A percentile compares a stretch with the other conserved stretches of the same genome.
Evolutionary conservation across 148 eudicot species (phyloP).

Genomic region (Dysphania ambrosioides): DNA sequence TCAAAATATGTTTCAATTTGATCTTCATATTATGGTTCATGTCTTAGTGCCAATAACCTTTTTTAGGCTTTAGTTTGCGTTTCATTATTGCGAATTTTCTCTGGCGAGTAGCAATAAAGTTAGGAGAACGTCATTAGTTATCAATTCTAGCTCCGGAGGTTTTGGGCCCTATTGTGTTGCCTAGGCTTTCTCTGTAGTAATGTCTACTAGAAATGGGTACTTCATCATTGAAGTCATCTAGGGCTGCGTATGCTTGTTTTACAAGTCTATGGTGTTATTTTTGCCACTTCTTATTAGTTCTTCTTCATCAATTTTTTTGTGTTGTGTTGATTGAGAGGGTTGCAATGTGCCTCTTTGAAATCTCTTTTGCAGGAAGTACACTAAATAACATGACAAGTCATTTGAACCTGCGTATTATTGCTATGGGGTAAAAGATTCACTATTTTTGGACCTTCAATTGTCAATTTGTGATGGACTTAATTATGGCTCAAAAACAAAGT

Average conservation of each 20-base stretch:
- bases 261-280: too few species aligned
- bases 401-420: background rate
- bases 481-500: background rate
- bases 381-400: too few species aligned
- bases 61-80: background rate
- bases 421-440: background rate
- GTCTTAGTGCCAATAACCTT: background rate
- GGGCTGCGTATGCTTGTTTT: background rate
- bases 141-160: background rate
- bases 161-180: background rate
- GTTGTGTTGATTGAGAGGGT: background rate
- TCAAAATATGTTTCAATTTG: background rate
- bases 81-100: background rate
- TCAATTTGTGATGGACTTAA: background rate
- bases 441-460: background rate
- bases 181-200: background rate
- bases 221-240: background rate
- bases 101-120: background rate
- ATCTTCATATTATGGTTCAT: background rate
- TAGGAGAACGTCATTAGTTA: background rate
- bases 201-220: background rate
- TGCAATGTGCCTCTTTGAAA: background rate
- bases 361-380: too few species aligned
- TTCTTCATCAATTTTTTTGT: background rate
- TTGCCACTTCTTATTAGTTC: too few species aligned